phyloP scores from a whole-genome alignment of 2,329 filamentous ascomycete genomes.

The Ophiostoma quercus region DNA sequence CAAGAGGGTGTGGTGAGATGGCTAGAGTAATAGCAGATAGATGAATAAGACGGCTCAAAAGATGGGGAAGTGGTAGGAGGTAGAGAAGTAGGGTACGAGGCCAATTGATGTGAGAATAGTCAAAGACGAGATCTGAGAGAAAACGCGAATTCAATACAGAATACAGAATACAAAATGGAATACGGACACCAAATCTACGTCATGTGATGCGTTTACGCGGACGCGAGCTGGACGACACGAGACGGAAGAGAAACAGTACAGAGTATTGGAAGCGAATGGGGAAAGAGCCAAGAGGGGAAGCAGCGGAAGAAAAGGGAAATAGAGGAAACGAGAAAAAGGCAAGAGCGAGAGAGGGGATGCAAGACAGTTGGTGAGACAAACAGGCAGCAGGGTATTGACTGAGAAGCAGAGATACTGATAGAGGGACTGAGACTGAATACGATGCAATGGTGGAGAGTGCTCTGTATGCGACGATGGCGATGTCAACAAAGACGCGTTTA shows the following conservation, averaged over 20 bases:
- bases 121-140: background rate
- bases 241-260: constrained; percentile 3
- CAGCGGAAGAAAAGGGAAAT: background rate
- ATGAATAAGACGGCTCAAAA: background rate
- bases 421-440: background rate
- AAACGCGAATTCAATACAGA: no score
- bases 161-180: no score
- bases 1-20: background rate
- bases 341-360: background rate
- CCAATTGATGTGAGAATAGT: background rate
- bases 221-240: background rate
- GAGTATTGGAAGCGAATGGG: background rate
- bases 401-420: background rate
- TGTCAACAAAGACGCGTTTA: constrained; percentile 11
- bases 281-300: background rate
- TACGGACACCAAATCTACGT: background rate
- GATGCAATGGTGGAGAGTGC: background rate
- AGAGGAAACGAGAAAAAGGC: background rate
- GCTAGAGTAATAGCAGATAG: background rate
- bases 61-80: background rate
- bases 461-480: constrained; percentile 9
- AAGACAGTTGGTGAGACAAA: constrained; percentile 4
- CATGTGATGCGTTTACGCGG: background rate
- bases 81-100: background rate
- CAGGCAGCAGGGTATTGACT: background rate